Base-by-base conservation (phyloP, 768 basidiomycete genomes). In the Lactarius sanguifluus region DNA sequence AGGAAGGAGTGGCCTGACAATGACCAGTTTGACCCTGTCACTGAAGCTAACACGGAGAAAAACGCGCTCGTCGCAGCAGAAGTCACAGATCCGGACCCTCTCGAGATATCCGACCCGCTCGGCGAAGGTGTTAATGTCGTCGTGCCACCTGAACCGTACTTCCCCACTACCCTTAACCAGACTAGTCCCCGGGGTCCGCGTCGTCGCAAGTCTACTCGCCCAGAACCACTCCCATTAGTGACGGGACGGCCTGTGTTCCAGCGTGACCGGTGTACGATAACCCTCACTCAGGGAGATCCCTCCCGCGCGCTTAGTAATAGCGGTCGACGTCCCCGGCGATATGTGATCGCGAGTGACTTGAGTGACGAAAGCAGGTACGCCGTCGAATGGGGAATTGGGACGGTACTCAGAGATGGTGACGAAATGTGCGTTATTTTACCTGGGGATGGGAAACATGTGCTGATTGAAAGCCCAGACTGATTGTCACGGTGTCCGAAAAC, bases 301-400 rank as follows among this genome's bases (percentile, higher is more conserved):
- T 84, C 67, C 28, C 62, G 75, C 0, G 79, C 78, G 0, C 84
- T 84, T 64, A 78, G 83, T 54, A 80, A 80, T 54, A 80, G 76
- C 23, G 81, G 86, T 8, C 84, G 85, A 73, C 82, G 84, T 69
- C 81, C 85, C 70, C 83, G 85, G 67, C 78, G 77, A 67, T 99
- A 98, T 76, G 81, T 97, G 13, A 89, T 98, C 25, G 91, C 95
- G 6, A 97, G 94, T 73, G 97, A 99, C 82, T 75, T 98, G 72
- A 94, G 91, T 67, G 93, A 97, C 70, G 96, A 99, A 78, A 90
- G 88, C 76, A 82, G 90, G 40, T 99, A 96, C 76, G 97, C 97
- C 0, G 86, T 98, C 7, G 96, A 98, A 76, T 99, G 96, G 97
- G 94, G 92, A 12, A 96, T 98, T 62, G 96, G 96, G 2, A 98